Conservation (phyloP, 2,329 filamentous ascomycete genomes). For the Cercospora zeae-maydis region DNA sequence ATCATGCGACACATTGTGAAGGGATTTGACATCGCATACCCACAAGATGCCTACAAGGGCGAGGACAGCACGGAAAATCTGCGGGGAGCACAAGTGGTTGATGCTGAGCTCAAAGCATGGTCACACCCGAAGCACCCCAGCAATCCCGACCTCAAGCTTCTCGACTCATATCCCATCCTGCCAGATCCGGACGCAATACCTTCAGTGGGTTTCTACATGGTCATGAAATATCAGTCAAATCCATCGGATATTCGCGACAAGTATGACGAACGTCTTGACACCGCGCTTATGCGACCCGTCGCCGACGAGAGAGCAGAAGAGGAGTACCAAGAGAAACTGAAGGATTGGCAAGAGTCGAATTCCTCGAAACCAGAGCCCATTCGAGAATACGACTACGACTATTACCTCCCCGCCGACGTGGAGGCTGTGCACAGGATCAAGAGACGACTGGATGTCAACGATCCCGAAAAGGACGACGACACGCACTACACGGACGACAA, state of each 20-base stretch:
- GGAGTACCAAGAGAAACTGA: slow-evolving; percentile 48
- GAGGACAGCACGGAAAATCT: slow-evolving; percentile 58
- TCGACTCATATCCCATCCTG: slow-evolving; percentile 59
- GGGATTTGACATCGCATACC: slow-evolving; percentile 63
- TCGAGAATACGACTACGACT: slow-evolving; percentile 57
- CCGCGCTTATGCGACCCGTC: slow-evolving; percentile 54
- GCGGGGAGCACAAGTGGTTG: slow-evolving; percentile 51
- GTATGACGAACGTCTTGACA: slow-evolving; percentile 59
- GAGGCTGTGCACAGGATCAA: slow-evolving; percentile 51
- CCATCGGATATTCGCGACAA: slow-evolving; percentile 49
- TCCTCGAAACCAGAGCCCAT: slow-evolving; percentile 51
- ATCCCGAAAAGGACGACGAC: slow-evolving; percentile 53
- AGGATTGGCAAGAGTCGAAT: slow-evolving; percentile 48
- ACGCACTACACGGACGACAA: slow-evolving; percentile 48
- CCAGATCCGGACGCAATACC: slow-evolving; percentile 60
- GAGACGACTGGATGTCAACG: slow-evolving; percentile 53
- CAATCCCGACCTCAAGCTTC: slow-evolving; percentile 54
- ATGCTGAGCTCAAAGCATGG: slow-evolving; percentile 58
- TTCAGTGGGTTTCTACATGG: slow-evolving; percentile 56
- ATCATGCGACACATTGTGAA: slow-evolving; percentile 60
- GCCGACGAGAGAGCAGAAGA: slow-evolving; percentile 46
- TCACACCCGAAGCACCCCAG: slow-evolving; percentile 57
- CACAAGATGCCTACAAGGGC: slow-evolving; percentile 62
- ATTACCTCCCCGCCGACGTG: slow-evolving; percentile 54
- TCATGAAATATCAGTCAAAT: slow-evolving; percentile 61